Percentiles rank a stretch among this genome's conserved stretches.
phyloP scores from a whole-genome alignment of 1,284 basidiomycete species.

The Phellinidium pouzarii region DNA sequence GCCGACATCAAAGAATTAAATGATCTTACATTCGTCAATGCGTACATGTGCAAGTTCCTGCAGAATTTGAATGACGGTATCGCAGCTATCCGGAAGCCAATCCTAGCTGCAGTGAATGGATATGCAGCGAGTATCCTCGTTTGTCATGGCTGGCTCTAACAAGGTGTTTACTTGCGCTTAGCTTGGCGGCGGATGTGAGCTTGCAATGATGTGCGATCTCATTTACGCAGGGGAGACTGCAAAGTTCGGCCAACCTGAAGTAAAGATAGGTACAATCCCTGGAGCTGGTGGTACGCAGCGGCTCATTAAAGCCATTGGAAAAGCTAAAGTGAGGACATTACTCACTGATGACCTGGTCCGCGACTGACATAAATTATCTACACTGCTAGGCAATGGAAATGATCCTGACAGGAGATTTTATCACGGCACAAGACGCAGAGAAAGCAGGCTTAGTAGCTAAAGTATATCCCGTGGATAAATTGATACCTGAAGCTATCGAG shows the following conservation, averaged over 20 bases:
- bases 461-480: slow-evolving; percentile 25
- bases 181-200: slow-evolving; percentile 63
- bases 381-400: slow-evolving; percentile 56
- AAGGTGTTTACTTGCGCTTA: slow-evolving; percentile 21
- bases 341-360: not conserved
- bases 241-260: slow-evolving; percentile 61
- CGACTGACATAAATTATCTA: not conserved
- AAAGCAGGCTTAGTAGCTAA: slow-evolving; percentile 29
- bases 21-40: slow-evolving; percentile 38
- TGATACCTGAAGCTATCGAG: slow-evolving; percentile 26
- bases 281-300: slow-evolving; percentile 54
- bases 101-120: slow-evolving; percentile 58
- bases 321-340: slow-evolving; percentile 38
- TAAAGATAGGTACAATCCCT: slow-evolving; percentile 66
- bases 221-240: slow-evolving; percentile 53
- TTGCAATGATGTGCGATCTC: slow-evolving; percentile 51
- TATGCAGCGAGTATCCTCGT: slow-evolving; percentile 42
- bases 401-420: slow-evolving; percentile 50
- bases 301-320: slow-evolving; percentile 54
- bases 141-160: not conserved
- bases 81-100: slow-evolving; percentile 48
- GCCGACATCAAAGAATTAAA: slow-evolving; percentile 34
- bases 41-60: slow-evolving; percentile 55
- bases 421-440: slow-evolving; percentile 51
- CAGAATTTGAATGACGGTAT: slow-evolving; percentile 48